Conservation (phyloP, 768 basidiomycete species). For the Rubroboletus satanas region DNA sequence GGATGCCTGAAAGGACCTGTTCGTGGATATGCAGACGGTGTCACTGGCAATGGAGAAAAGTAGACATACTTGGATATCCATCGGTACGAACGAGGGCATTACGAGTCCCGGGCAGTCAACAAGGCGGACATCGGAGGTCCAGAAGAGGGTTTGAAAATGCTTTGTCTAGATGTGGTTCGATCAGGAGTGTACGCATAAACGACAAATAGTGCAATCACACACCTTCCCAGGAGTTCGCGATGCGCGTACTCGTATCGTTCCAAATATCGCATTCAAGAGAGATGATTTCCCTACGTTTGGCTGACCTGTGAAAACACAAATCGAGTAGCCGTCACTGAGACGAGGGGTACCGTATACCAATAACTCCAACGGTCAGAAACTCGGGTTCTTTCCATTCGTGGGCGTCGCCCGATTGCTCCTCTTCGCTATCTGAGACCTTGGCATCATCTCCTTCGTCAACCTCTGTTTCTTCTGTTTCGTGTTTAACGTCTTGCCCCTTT, state of each 20-base stretch:
- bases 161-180: constrained; percentile 58
- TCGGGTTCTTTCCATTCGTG: constrained; percentile 42
- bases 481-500: constrained; percentile 6
- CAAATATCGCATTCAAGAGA: constrained; percentile 88
- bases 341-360: constrained; percentile 43
- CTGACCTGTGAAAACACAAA: constrained; percentile 51
- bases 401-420: constrained; percentile 11
- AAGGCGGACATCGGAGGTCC: constrained; percentile 80
- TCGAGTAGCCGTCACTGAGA: background rate
- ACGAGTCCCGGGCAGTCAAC: constrained; percentile 96
- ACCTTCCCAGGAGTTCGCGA: constrained; percentile 88
- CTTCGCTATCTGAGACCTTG: constrained; percentile 13
- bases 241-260: constrained; percentile 69
- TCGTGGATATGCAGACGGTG: background rate
- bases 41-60: background rate
- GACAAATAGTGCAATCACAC: background rate
- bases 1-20: constrained; percentile 64
- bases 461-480: constrained; percentile 11
- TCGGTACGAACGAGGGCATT: constrained; percentile 76
- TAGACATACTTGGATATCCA: constrained; percentile 70
- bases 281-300: constrained; percentile 97
- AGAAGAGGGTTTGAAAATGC: constrained; percentile 92
- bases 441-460: constrained; percentile 21
- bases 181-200: background rate
- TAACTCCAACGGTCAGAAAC: constrained; percentile 74